Base-by-base conservation (phyloP, 1,284 basidiomycete genomes). In the Agroathelia rolfsii region DNA sequence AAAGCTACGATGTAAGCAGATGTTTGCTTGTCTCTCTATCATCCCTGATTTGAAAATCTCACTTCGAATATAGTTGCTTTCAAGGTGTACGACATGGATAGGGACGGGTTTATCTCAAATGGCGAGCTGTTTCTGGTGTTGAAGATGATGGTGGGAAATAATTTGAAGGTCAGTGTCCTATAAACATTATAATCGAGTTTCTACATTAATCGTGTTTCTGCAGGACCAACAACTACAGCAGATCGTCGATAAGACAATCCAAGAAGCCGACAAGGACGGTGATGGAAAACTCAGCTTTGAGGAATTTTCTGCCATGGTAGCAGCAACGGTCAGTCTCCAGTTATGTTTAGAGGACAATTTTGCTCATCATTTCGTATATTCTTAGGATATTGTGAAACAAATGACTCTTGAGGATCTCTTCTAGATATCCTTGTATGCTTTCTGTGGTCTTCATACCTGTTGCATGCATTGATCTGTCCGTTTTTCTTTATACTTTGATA, bases 111-210 rank as follows among this genome's bases (percentile, higher is more conserved):
- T 59, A 98, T 98, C 53, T 95, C 90, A n/a, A 98, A 98, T 52
- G 95, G 94, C 37, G 94, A 98, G 61, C 72, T 98, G 28, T 98
- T 97, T 64, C 65, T 99, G 32, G 94, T 99, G 24, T 66, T 99
- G 42, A 99, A 98, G 69, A 97, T 98, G 89, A 99, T 99, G 94
- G 95, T 98, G 27, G 94, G 94, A 21, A 97, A 88, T 58, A 98
- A 98, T 59, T 64, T 97, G 49, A 97, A 98, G 69, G 86, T 87
- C 32, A 30, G 6, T 13, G n/a, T 14, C 14, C 4, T 3, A 19
- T 27, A 13, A 23, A 19, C 8, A 12, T 16, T 35, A 24, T 13
- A 25, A 13, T n/a, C 15, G 35, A 16, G 10, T 12, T 20, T 23
- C 38, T 38, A 18, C 16, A 12, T 39, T 28, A 35, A 32, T 12